These are phyloP conservation scores for Phoma sp. DNA, from an alignment of 2,329 filamentous ascomycete genomes.

Conservation along the genomic window DNA sequence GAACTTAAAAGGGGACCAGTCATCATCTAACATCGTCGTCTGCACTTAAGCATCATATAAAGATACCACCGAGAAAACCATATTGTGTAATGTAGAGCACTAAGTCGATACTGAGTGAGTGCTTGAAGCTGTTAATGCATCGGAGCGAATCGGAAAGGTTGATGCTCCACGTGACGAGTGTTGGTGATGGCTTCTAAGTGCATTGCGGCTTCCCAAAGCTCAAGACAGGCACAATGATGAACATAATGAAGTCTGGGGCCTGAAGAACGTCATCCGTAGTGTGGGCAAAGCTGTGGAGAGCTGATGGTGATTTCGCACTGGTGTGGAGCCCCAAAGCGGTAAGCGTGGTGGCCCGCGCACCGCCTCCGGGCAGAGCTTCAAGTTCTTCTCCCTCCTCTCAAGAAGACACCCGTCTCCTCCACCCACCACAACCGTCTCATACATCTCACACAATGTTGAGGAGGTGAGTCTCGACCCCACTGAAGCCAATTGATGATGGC, in stretches of 20 bases:
- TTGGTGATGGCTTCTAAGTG: background rate
- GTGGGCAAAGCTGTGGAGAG: slow-evolving; percentile 14
- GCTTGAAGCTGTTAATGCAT: background rate
- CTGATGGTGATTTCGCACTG: slow-evolving; percentile 10
- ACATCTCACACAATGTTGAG: slow-evolving; percentile 67
- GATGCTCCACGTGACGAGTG: background rate
- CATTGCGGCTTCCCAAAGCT: background rate
- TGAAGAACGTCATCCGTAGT: background rate
- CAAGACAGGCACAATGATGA: background rate
- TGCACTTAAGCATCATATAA: background rate
- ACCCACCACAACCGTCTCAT: slow-evolving; percentile 42
- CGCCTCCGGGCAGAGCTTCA: slow-evolving; percentile 10
- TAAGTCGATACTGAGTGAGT: no score
- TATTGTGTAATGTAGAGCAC: slow-evolving; percentile 8
- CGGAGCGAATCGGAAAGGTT: slow-evolving; percentile 10
- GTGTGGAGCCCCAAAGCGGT: slow-evolving; percentile 12
- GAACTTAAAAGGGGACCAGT: background rate
- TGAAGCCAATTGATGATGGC: slow-evolving; percentile 49
- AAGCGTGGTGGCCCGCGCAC: slow-evolving; percentile 11
- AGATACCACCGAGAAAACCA: slow-evolving; percentile 14
- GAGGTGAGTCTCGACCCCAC: slow-evolving; percentile 57
- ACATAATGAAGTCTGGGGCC: slow-evolving; percentile 1
- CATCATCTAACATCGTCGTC: slow-evolving; percentile 6
- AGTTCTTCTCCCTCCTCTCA: slow-evolving; percentile 26
- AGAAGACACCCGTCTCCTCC: slow-evolving; percentile 39